Evolutionary conservation across 148 eudicot genomes (phyloP), one percentile per base, ranked within the genome.

Genomic region (Silene uniflora): DNA sequence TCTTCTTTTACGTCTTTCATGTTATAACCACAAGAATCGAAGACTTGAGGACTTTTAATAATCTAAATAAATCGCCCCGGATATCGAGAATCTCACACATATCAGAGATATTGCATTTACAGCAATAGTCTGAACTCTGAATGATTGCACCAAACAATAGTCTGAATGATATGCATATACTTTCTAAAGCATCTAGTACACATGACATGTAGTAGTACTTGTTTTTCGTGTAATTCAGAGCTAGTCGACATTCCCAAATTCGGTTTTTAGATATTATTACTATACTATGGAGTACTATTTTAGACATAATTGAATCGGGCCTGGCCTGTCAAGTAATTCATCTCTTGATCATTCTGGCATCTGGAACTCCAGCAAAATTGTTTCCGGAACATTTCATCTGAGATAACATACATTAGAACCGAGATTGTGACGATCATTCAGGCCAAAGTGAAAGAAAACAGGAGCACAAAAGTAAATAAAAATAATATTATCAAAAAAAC

Each of bases 311-410:
- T 39, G 67, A 27, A 13, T n/a, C n/a, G n/a, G n/a, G n/a, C 12
- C 10, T 0, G 18, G 39, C 16, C 17, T 55, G 22, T 22, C 44
- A 56, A 22, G 29, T 39, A 49, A 35, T 9, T 49, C 18, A n/a
- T 68, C 58, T 22, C 73, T 76, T 63, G 27, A 67, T 16, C 59
- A 4, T 9, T 76, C 65, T 39, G 67, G 63, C 68, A 74, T 46
- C 76, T 42, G 24, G 24, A 59, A 60, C 24, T 69, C 24, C 60
- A 68, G 35, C 54, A 55, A 11, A 46, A 10, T n/a, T 76, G 67
- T 69, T 52, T 65, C 68, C 44, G 73, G 60, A 69, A 75, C 71
- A 68, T 66, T 54, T 21, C 59, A 74, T 14, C 49, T 2, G 19
- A 29, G 25, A 11, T n/a, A n/a, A 66, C 49, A 6, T 8, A 65